These are phyloP conservation scores for Pseudogymnoascus sp. DNA, from an alignment of 2,329 filamentous ascomycete species.

Conservation along the genomic window DNA sequence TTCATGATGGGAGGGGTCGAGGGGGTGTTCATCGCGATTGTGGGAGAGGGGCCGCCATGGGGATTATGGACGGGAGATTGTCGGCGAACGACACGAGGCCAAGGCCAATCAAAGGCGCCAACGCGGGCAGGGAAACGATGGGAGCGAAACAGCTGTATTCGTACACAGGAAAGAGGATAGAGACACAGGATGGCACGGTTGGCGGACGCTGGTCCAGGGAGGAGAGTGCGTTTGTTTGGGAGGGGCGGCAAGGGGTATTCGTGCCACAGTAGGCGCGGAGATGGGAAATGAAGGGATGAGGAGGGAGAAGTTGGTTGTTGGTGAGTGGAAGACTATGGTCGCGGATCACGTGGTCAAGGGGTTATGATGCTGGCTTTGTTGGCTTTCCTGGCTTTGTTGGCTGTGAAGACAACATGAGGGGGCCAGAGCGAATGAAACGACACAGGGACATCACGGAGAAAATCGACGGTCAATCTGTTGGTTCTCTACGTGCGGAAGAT, in stretches of 20 bases:
- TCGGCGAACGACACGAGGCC: not conserved
- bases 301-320: not conserved
- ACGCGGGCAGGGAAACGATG: not conserved
- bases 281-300: constrained; percentile 4
- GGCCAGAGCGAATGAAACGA: not conserved
- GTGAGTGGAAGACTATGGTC: not conserved
- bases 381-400: not conserved
- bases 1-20: not conserved
- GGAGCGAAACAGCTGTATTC: not conserved
- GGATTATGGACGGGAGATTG: not conserved
- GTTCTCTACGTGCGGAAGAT: no score
- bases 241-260: not conserved
- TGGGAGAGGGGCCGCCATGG: not conserved
- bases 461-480: no score
- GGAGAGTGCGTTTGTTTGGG: not conserved
- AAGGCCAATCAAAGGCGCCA: not conserved
- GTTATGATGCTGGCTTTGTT: not conserved
- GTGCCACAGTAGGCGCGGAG: not conserved
- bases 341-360: not conserved
- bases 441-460: not conserved
- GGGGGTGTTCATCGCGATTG: not conserved
- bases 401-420: not conserved
- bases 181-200: not conserved
- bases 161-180: not conserved
- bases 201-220: not conserved